Evolutionary conservation across 306 rosid species (phyloP).

Genomic region (Pachyrhizus erosus): DNA sequence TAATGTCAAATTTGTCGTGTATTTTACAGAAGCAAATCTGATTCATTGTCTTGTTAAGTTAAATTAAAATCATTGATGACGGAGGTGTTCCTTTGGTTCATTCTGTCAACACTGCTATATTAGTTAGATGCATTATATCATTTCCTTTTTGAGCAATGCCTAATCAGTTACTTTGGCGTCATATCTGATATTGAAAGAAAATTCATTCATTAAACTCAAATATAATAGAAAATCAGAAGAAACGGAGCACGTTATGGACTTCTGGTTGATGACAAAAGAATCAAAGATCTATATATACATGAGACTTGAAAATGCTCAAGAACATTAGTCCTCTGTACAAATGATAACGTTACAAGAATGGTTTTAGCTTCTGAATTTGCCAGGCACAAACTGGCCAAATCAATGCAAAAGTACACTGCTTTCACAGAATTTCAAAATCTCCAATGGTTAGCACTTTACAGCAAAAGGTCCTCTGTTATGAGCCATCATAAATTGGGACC

Average conservation of each 20-base stretch:
- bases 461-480: not conserved
- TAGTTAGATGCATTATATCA: not conserved
- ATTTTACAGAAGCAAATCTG: not conserved
- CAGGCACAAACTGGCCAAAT: conserved; percentile 9
- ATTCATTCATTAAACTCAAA: not conserved
- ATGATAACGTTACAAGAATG: conserved; percentile 15
- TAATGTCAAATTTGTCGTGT: conserved; percentile 3
- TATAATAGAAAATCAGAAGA: conserved; percentile 27
- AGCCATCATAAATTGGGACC: not conserved
- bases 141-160: not conserved
- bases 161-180: not conserved
- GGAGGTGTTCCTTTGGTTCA: not conserved
- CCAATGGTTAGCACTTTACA: not conserved
- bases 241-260: conserved; percentile 1
- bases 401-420: not conserved
- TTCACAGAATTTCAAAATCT: conserved; percentile 6
- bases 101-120: not conserved
- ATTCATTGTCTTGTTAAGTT: not conserved
- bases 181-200: not conserved
- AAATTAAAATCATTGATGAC: not conserved
- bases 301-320: conserved; percentile 23
- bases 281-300: conserved; percentile 19
- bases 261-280: conserved; percentile 32
- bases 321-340: conserved; percentile 39
- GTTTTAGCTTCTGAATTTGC: conserved; percentile 7